Percentiles rank a stretch among this genome's conserved stretches.
phyloP scores from a whole-genome alignment of 805 yeast species.

The Ogataea kodamae region DNA sequence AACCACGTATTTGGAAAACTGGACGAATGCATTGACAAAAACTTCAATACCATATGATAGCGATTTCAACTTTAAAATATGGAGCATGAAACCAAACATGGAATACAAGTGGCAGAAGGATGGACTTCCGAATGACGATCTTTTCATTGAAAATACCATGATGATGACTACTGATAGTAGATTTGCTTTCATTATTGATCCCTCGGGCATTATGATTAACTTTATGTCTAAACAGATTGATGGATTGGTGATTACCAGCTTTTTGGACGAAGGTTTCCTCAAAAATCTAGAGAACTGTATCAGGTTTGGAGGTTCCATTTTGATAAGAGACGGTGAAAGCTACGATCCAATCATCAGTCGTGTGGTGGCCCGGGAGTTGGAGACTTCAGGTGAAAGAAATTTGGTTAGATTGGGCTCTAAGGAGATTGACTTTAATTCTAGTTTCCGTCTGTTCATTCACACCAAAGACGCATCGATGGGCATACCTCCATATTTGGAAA shows the following conservation, averaged over 20 bases:
- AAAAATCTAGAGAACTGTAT: constrained; percentile 75
- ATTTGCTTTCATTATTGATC: constrained; percentile 70
- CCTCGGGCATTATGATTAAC: constrained; percentile 46
- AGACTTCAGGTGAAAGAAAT: constrained; percentile 65
- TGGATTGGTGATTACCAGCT: constrained; percentile 57
- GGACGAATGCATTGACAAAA: constrained; percentile 30
- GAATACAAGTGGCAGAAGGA: constrained; percentile 47
- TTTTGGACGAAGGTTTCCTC: constrained; percentile 61
- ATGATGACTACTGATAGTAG: constrained; percentile 36
- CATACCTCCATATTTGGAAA: constrained; percentile 52
- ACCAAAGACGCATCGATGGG: constrained; percentile 52
- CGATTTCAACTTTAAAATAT: constrained; percentile 33
- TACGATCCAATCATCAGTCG: constrained; percentile 72
- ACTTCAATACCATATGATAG: constrained; percentile 40
- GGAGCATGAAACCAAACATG: constrained; percentile 40
- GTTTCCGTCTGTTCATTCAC: constrained; percentile 57
- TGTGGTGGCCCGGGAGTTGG: constrained; percentile 57
- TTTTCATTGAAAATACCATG: constrained; percentile 60
- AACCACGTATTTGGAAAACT: constrained; percentile 16
- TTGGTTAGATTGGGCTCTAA: constrained; percentile 58
- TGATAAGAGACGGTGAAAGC: constrained; percentile 76
- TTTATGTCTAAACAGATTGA: constrained; percentile 38
- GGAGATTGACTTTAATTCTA: constrained; percentile 62
- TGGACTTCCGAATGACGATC: constrained; percentile 56
- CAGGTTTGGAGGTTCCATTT: constrained; percentile 73